phyloP scores from a whole-genome alignment of 805 yeast species.

The Lachancea fermentati region DNA sequence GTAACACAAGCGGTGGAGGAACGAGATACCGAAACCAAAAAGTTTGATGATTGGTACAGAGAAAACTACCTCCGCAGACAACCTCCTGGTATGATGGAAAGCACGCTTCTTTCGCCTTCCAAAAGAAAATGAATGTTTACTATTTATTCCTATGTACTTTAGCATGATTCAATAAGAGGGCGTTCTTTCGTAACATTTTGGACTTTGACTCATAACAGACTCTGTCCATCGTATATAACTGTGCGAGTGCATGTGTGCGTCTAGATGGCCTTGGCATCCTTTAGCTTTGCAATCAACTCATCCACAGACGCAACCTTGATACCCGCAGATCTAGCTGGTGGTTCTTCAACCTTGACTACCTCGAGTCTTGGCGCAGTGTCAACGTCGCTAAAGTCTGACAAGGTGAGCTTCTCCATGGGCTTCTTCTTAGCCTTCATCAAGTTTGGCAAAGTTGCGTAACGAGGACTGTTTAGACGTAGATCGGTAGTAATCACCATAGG shows the following conservation, averaged over 20 bases:
- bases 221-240: too few species aligned
- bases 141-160: too few species aligned
- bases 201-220: too few species aligned
- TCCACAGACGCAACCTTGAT: constrained; percentile 74
- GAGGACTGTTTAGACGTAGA: constrained; percentile 87
- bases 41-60: constrained; percentile 25
- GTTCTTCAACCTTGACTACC: constrained; percentile 73
- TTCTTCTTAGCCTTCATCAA: constrained; percentile 98
- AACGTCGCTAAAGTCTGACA: constrained; percentile 54
- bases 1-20: constrained; percentile 12
- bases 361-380: constrained; percentile 60
- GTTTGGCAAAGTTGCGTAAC: constrained; percentile 93
- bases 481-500: constrained; percentile 92
- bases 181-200: too few species aligned
- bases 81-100: constrained; percentile 27
- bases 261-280: constrained; percentile 69
- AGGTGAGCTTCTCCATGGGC: constrained; percentile 66
- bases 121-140: background rate
- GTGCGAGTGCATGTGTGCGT: too few species aligned
- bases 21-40: constrained; percentile 11
- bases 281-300: constrained; percentile 72
- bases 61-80: constrained; percentile 20
- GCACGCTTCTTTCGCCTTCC: constrained; percentile 19
- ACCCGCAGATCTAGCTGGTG: constrained; percentile 78
- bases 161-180: too few species aligned